These are phyloP conservation scores for Cytospora schulzeri DNA, from an alignment of 2,329 filamentous ascomycete genomes.

Conservation along the genomic window DNA sequence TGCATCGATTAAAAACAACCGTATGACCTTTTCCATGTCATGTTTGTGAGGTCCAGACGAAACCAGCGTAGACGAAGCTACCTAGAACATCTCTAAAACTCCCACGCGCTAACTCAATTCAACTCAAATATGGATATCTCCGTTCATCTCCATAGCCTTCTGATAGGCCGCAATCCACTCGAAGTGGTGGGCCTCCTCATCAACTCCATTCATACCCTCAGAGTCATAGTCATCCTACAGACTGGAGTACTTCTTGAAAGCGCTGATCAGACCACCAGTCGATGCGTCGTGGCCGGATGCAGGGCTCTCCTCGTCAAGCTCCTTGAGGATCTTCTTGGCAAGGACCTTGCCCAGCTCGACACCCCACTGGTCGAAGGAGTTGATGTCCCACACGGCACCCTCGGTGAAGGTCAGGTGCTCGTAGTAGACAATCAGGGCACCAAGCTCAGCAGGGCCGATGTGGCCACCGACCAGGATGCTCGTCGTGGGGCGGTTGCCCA, in stretches of 20 bases:
- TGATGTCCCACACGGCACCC: constrained; percentile 98
- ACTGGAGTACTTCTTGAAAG: constrained; percentile 78
- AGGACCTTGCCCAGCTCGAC: constrained; percentile 96
- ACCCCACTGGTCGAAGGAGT: constrained; percentile 99
- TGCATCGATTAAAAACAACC: background rate
- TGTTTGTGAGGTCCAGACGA: background rate
- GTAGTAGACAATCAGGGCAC: constrained; percentile 97
- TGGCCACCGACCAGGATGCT: constrained; percentile 86
- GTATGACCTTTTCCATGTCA: background rate
- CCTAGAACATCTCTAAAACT: background rate
- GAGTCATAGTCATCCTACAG: constrained; percentile 38
- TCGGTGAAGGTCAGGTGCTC: constrained; percentile 98
- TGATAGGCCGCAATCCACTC: background rate
- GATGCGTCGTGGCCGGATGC: constrained; percentile 79
- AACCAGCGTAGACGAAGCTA: background rate
- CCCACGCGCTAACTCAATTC: background rate
- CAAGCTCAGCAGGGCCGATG: constrained; percentile 92
- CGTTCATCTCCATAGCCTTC: background rate
- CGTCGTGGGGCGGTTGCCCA: constrained; percentile 95
- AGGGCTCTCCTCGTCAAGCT: constrained; percentile 78
- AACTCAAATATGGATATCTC: background rate
- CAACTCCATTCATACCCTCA: background rate
- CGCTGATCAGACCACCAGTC: constrained; percentile 85
- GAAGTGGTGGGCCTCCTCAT: background rate
- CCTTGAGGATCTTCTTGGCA: constrained; percentile 85